Evolutionary conservation across 805 yeast species (phyloP).

Genomic region (Ascoidea tarda): DNA sequence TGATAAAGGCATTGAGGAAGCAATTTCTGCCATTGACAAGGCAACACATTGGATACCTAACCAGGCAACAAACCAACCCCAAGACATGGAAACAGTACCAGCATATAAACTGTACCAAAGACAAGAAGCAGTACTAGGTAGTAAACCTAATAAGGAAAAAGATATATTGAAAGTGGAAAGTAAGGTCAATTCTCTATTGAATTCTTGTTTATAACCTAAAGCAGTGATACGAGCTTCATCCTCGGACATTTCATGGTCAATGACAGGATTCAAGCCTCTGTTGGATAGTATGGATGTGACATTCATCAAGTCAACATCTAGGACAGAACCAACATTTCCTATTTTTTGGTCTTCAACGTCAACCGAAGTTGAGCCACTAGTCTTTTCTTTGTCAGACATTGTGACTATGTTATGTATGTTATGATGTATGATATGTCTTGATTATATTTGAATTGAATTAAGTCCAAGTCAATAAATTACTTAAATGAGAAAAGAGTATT

Average conservation of each 20-base stretch:
- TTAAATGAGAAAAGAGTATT: no score
- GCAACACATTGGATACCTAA: constrained; percentile 44
- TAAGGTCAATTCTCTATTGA: constrained; percentile 42
- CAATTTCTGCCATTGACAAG: constrained; percentile 47
- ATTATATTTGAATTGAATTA: no score
- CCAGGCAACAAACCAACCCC: constrained; percentile 47
- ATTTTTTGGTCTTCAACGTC: constrained; percentile 25
- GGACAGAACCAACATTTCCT: constrained; percentile 11
- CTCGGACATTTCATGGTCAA: constrained; percentile 30
- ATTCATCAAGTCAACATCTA: constrained; percentile 21
- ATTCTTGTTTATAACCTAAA: constrained; percentile 50
- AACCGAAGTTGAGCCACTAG: constrained; percentile 13
- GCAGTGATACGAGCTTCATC: constrained; percentile 40
- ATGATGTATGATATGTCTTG: not conserved
- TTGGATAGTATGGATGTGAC: not conserved
- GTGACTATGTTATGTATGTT: not conserved
- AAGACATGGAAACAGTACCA: constrained; percentile 50
- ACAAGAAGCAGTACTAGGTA: constrained; percentile 55
- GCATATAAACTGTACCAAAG: constrained; percentile 45
- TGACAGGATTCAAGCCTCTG: constrained; percentile 8
- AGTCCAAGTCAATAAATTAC: no score
- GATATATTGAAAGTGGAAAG: constrained; percentile 48
- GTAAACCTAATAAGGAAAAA: constrained; percentile 47
- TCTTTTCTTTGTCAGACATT: not conserved
- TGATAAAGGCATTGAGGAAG: constrained; percentile 52